Evolutionary conservation across 768 basidiomycete genomes (phyloP), one percentile per base, ranked within the genome.

Genomic region (Phylloporus arenicola): DNA sequence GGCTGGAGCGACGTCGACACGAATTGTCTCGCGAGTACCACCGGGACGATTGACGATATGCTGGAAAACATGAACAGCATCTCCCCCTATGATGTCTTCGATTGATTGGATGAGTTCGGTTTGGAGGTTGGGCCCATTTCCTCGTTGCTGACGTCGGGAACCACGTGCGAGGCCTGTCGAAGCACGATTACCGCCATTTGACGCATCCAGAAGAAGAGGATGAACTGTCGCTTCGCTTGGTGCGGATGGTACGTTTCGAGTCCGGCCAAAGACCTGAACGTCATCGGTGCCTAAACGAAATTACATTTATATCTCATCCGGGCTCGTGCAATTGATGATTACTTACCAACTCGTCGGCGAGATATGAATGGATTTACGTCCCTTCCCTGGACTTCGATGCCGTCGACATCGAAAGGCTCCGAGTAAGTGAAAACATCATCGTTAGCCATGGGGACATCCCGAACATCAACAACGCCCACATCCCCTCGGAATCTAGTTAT

Each of bases 41-140:
- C 75, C 76, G 24, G 80, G 73, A 43, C 81, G 81, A 43, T 79
- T 74, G 57, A 94, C 79, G 41, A 95, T 77, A 42, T 92, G 86
- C 48, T 93, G 87, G 58, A 96, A 79, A 24, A 93, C 73, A 59
- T 93, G 91, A 16, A 86, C 76, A 8, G 88, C 88, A 22, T 88
- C 86, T 10, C 82, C 82, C 0, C 89, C 88, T 48, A 94, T 81
- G 48, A 92, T 80, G 51, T 86, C 82, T 53, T 92, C 86, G 38
- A 96, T 81, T 14, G 83, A 86, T 52, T 86, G 82, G 20, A 90
- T 69, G 38, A 92, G 72, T 41, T 87, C 84, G 17, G 70, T 74
- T 47, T 74, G 75, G 42, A 71, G 71, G 42, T 70, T 76, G 45
- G 58, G 61, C 14, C 76, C 72, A 40, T 78, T 68, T 43, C 80